Evolutionary conservation across 345 rosid genomes (phyloP).

Genomic region (Punica granatum): DNA sequence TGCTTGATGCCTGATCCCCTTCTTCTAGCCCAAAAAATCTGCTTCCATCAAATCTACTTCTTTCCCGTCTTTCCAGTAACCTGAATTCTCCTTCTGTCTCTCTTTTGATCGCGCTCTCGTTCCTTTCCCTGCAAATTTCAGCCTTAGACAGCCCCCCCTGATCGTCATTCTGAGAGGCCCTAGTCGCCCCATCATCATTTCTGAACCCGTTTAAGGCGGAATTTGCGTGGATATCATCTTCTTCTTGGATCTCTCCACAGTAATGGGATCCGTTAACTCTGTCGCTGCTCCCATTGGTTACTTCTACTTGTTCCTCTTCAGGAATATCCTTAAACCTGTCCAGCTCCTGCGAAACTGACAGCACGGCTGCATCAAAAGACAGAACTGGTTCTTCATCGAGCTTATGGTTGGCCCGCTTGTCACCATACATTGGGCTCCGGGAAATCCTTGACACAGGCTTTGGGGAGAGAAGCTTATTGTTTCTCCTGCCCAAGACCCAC

Average conservation of each 20-base stretch:
- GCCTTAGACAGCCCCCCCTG: constrained; percentile 20
- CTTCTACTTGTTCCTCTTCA: constrained; percentile 34
- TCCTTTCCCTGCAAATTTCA: constrained; percentile 26
- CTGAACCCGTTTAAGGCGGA: constrained; percentile 9
- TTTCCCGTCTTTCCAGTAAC: constrained; percentile 52
- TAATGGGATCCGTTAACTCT: constrained; percentile 19
- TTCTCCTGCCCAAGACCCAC: constrained; percentile 42
- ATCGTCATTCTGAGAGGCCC: constrained; percentile 4
- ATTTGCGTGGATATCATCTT: constrained; percentile 16
- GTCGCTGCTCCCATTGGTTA: constrained; percentile 15
- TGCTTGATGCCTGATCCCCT: constrained; percentile 34
- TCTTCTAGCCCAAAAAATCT: constrained; percentile 43
- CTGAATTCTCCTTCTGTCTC: constrained; percentile 69
- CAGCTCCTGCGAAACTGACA: constrained; percentile 48
- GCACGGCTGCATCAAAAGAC: constrained; percentile 76
- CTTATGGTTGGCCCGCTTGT: constrained; percentile 14
- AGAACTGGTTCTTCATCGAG: constrained; percentile 32
- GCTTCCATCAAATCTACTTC: constrained; percentile 32
- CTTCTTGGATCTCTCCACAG: constrained; percentile 39
- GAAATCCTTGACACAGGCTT: constrained; percentile 26
- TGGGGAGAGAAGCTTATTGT: constrained; percentile 30
- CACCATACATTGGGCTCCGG: constrained; percentile 31
- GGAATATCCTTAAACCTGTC: constrained; percentile 38
- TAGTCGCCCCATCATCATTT: not conserved
- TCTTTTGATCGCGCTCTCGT: constrained; percentile 55